Base-by-base conservation (phyloP, 768 basidiomycete genomes). In the Tricholoma saponaceum region DNA sequence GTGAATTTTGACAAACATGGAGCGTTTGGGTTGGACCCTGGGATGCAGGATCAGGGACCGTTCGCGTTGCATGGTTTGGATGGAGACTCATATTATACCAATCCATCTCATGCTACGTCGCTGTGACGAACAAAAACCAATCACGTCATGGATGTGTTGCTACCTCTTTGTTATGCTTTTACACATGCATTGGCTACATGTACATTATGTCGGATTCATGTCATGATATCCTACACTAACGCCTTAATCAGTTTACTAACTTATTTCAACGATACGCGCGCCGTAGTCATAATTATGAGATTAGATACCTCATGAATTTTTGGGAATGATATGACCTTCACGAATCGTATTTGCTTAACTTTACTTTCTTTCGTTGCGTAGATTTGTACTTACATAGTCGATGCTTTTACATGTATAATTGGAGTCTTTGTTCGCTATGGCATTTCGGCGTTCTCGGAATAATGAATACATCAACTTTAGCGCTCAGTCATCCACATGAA, bases 1-100 rank as follows among this genome's bases (percentile, higher is more conserved):
- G 41, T 30, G n/a, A 47, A 47, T 54, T 57, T 51, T 20, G 49
- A 60, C 28, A 49, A 54, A 8, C 33, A 49, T 28, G 32, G 25
- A 9, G 41, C 49, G 51, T 65, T 59, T 51, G 59, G 20, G 8
- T 37, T 61, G 46, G 58, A 58, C 23, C 59, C 58, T 0, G 51
- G 22, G 5, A 39, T 64, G 52, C 49, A 57, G 22, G 63, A 62
- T 14, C 64, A 63, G 52, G 52, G 52, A 5, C 60, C 52, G 58
- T 67, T 60, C 53, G 59, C 59, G 16, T 20, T 64, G 16, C 61
- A 64, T 39, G 25, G 53, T 16, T 56, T 62, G 52, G 61, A 61
- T 5, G 58, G 60, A 8, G 62, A 60, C 33, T n/a, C 47, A 3
- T 66, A 56, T 52, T 64, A 62, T 47, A 12, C 53, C 9, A 61